Base-by-base conservation (phyloP, 1,139 yeast species). In the Komagataea norvegica region DNA sequence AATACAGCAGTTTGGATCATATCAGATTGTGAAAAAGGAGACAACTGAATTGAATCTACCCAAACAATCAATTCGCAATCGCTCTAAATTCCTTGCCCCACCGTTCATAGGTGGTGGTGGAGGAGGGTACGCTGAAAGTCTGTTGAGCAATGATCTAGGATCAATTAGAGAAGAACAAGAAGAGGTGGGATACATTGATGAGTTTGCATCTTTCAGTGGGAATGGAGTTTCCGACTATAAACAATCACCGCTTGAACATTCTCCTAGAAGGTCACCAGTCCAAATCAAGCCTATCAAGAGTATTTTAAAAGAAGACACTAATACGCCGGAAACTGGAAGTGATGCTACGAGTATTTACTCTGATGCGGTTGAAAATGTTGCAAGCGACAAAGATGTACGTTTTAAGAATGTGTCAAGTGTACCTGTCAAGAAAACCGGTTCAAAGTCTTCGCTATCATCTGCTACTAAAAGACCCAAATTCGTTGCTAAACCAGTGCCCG, bases 1-100 rank as follows among this genome's bases (percentile, higher is more conserved):
- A 0, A 48, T 57, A 3, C 45, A 54, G 26, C 46, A 45, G 14
- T 37, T 54, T 26, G 60, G 59, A 1, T 40, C 51, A 6, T 56
- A 36, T 37, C 57, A 56, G 20, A 44, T 57, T n/a, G 43, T 45
- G 6, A 49, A 44, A 33, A 46, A 36, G 26, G 54, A 49, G 24
- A 42, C 40, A 4, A 42, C 39, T 20, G 50, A 46, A 9, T 13
- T 25, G 11, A 16, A 23, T 3, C 39, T 23, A 13, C 37, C 41
- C 6, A 37, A 31, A 15, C 37, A 40, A 5, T 38, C 44, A 11
- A 28, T 21, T 7, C 25, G 32, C 14, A 22, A 13, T 4, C 18
- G 29, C 6, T 8, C 19, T 7, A 22, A 19, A 16, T 16, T 20
- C 11, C 15, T 35, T 13, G 31, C 23, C 15, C 37, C 32, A n/a